A percentile compares a stretch with the other conserved stretches of the same genome.
Conservation (phyloP, 2,329 filamentous ascomycete genomes). For the Cercospora janseana region DNA sequence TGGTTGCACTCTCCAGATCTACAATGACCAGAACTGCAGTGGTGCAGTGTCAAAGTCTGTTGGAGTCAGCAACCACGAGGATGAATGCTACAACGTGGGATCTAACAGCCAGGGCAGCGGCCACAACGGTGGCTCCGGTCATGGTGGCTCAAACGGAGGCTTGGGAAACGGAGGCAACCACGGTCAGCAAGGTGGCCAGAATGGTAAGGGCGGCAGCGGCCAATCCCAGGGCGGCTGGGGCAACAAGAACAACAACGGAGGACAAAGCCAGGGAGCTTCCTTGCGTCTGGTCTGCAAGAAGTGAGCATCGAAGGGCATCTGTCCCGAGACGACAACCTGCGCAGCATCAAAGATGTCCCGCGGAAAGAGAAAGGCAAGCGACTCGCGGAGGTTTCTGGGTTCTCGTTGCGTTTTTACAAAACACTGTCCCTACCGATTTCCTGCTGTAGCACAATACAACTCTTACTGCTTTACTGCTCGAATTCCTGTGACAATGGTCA, state of each 20-base stretch:
- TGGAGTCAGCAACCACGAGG: conserved; percentile 5
- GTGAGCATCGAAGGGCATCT: background rate
- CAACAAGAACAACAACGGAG: conserved; percentile 65
- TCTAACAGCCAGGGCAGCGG: background rate
- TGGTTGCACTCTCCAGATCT: conserved; percentile 6
- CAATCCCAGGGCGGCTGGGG: conserved; percentile 51
- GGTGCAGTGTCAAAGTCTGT: background rate
- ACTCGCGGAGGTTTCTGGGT: conserved; percentile 1
- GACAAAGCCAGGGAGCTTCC: conserved; percentile 62
- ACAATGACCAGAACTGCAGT: conserved; percentile 11
- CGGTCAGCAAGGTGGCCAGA: background rate
- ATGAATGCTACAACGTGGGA: conserved; percentile 5
- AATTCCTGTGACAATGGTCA: conserved; percentile 42
- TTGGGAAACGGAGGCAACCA: background rate
- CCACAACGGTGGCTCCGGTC: background rate
- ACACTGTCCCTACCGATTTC: conserved; percentile 8
- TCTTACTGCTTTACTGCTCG: background rate
- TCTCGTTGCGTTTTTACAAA: background rate
- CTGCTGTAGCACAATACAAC: background rate
- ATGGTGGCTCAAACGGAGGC: background rate
- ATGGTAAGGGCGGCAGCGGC: background rate
- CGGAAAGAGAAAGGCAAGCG: conserved; percentile 1
- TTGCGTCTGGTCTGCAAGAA: conserved; percentile 1
- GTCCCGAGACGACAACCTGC: background rate
- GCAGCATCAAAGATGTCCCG: background rate